These are phyloP conservation scores for Blastomyces parvus DNA, from an alignment of 2,329 filamentous ascomycete species.

Conservation along the genomic window DNA sequence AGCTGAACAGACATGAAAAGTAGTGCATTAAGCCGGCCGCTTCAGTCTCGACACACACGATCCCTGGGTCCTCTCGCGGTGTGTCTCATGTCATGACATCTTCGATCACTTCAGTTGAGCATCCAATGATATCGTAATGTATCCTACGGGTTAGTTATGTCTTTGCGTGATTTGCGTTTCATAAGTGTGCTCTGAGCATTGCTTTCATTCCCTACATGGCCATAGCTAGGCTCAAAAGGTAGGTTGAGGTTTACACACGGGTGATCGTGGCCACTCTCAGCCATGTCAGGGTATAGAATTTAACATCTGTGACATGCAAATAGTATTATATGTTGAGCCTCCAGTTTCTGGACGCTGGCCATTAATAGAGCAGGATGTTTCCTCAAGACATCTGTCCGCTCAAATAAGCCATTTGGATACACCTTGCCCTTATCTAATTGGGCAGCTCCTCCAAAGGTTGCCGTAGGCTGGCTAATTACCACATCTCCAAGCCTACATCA, in stretches of 20 bases:
- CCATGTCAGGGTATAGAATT: conserved; percentile 9
- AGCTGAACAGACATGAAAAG: conserved; percentile 32
- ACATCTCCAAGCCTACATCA: conserved; percentile 17
- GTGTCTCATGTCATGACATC: conserved; percentile 12
- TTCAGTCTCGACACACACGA: conserved; percentile 24
- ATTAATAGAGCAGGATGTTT: conserved; percentile 11
- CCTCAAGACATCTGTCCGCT: conserved; percentile 8
- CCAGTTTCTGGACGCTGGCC: conserved; percentile 10
- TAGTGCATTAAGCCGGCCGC: conserved; percentile 16
- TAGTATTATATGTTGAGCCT: conserved; percentile 8
- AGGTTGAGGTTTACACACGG: conserved; percentile 14
- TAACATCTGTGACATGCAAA: conserved; percentile 6
- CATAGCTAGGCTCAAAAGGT: conserved; percentile 18
- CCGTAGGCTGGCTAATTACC: conserved; percentile 16
- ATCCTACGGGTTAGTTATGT: conserved; percentile 7
- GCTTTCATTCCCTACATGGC: conserved; percentile 10
- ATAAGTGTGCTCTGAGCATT: not conserved
- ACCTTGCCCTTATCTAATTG: conserved; percentile 13
- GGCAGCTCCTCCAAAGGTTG: conserved; percentile 7
- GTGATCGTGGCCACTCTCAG: not conserved
- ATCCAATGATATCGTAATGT: conserved; percentile 21
- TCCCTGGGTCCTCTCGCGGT: conserved; percentile 11
- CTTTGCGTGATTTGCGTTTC: not conserved
- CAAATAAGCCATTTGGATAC: conserved; percentile 2
- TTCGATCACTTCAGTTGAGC: conserved; percentile 21